Evolutionary conservation across 495 filamentous ascomycete genomes (phyloP), one percentile per base, ranked within the genome.

Genomic region (Hypoxylon fuscum): DNA sequence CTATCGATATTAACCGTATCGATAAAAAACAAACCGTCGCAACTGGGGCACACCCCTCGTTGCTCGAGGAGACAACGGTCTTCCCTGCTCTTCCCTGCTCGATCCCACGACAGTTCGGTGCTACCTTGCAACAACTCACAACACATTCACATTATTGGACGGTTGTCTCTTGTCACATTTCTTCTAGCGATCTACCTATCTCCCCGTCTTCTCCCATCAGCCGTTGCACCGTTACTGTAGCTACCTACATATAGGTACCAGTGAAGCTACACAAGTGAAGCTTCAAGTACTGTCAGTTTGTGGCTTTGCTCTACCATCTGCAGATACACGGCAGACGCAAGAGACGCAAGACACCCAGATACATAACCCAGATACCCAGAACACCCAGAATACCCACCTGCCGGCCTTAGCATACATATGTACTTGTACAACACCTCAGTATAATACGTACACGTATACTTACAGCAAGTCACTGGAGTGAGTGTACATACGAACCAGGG

Each of bases 1-100:
- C 46, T 61, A 66, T 61, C 62, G 51, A 66, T 61, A 64, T 8
- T 55, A 40, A 49, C 57, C 42, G 49, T 62, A 66, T 66, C 63
- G 63, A 66, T 66, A 66, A 57, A 57, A 60, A n/a, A n/a, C n/a
- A n/a, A n/a, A 61, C 47, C 15, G 52, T 66, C 42, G 21, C 52
- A 44, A 14, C 32, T 27, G 34, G 45, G 32, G 55, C n/a, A 22
- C 1, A 57, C 60, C 53, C 49, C 62, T 59, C 44, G 49, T 55
- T 59, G 38, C 49, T 50, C 11, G 25, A 53, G 40, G 53, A 18
- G 41, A 52, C 61, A 49, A 44, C 61, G 54, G 54, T 49, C 47
- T 54, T 38, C n/a, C n/a, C n/a, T n/a, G n/a, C n/a, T n/a, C n/a
- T n/a, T n/a, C 62, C 49, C 35, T 55, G 29, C 53, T 37, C 34